Evolutionary conservation across 2,329 filamentous ascomycete genomes (phyloP), one percentile per base, ranked within the genome.

Genomic region (Cercospora zeina): DNA sequence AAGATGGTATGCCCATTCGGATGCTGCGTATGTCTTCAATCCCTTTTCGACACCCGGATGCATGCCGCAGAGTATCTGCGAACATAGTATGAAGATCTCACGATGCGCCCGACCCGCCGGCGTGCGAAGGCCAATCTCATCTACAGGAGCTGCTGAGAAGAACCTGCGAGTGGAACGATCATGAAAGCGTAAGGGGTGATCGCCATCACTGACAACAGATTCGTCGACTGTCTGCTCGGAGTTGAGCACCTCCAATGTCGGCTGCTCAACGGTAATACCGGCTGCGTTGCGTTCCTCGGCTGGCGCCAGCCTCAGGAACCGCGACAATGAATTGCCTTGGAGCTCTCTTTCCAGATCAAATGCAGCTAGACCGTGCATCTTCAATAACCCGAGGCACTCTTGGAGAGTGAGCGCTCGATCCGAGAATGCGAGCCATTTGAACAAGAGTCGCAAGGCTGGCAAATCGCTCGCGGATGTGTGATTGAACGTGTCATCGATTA

Each of bases 261-360:
- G 56, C 42, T 50, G 7, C 16, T 59, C 56, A 13, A 37, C 45
- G 9, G 3, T 13, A 24, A 37, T 34, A 8, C 45, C 56, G 8
- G 42, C 56, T n/a, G 42, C 31, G 37, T 27, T 39, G 31, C 42
- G 42, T 19, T 59, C 56, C 27, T 59, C 56, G n/a, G 56, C 56
- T 30, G 56, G 19, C 6, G 56, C 56, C 27, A 59, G 27, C 16
- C 56, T 45, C 5, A 59, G 16, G 33, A 59, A 59, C 2, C 45
- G 49, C 21, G 56, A 59, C 30, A 59, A 27, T 1, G 56, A 59
- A 16, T 51, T 50, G 30, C 56, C 56, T 24, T 59, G 56, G 13
- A 59, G 56, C 45, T 59, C 56, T 39, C 56, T 45, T 37, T 59
- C 56, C n/a, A 59, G 45, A 39, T 59, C 56, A 30, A 36, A 59